A percentile compares a stretch with the other conserved stretches of the same genome.
Conservation (phyloP, 345 rosid species). For the Aegle marmelos region DNA sequence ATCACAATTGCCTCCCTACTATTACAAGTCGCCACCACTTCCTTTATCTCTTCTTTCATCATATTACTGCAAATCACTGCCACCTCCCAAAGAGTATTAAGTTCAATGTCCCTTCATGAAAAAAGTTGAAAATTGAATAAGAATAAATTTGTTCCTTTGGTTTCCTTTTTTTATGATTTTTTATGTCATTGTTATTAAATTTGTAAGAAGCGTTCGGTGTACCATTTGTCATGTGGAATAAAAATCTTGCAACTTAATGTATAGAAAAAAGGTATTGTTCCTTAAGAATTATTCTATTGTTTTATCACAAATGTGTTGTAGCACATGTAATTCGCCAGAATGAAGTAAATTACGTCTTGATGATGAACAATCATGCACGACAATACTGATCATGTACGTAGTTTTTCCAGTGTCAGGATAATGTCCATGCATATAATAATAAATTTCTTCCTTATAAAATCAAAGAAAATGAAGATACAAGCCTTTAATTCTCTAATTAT, state of each 20-base stretch:
- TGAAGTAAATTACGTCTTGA: too few species aligned
- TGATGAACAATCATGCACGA: too few species aligned
- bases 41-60: neutral
- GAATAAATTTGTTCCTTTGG: neutral
- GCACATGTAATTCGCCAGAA: neutral
- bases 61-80: neutral
- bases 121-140: neutral
- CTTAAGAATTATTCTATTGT: neutral
- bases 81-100: slow-evolving; percentile 10
- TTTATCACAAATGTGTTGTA: neutral
- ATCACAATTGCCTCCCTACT: neutral
- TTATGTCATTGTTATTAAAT: neutral
- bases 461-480: too few species aligned
- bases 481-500: too few species aligned
- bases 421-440: too few species aligned
- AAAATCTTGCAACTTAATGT: neutral
- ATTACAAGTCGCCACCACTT: neutral
- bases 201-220: neutral
- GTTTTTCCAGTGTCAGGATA: too few species aligned
- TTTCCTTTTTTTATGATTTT: neutral
- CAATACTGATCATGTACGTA: too few species aligned
- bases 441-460: too few species aligned
- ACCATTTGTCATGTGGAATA: neutral
- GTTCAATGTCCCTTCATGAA: neutral
- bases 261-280: too few species aligned